Evolutionary conservation across 2,329 filamentous ascomycete genomes (phyloP).

Genomic region (Corniculantispora saksenae): DNA sequence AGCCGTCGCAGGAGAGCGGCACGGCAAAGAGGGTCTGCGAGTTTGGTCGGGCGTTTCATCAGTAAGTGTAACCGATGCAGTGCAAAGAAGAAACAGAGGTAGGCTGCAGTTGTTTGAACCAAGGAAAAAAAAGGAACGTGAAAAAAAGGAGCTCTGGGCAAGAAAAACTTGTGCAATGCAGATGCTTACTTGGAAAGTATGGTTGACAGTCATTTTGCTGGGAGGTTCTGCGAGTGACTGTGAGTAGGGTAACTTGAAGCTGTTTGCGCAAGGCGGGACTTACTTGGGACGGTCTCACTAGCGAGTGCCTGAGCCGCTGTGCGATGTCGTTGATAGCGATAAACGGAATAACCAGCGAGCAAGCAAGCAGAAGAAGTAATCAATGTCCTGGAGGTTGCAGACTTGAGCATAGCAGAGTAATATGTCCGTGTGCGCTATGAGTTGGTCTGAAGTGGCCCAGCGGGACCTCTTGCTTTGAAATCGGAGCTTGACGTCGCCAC

Average conservation of each 20-base stretch:
- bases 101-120: background rate
- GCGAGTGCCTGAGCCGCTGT: background rate
- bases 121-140: background rate
- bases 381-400: conserved; percentile 30
- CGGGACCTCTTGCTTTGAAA: conserved; percentile 20
- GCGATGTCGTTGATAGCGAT: conserved; percentile 26
- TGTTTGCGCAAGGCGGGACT: background rate
- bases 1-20: conserved; percentile 86
- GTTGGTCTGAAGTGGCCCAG: background rate
- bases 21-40: conserved; percentile 88
- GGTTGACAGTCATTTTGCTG: conserved; percentile 44
- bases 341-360: conserved; percentile 32
- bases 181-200: conserved; percentile 47
- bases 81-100: conserved; percentile 18
- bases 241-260: background rate
- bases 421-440: background rate
- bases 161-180: conserved; percentile 13
- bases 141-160: conserved; percentile 4
- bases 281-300: background rate
- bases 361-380: conserved; percentile 32
- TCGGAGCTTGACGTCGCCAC: conserved; percentile 15
- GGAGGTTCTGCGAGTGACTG: background rate
- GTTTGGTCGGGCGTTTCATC: conserved; percentile 17
- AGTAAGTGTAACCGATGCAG: conserved; percentile 19
- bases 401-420: conserved; percentile 35